Evolutionary conservation across 202 grass and related monocot genomes (phyloP).

Genomic region (Zoysia matrella): DNA sequence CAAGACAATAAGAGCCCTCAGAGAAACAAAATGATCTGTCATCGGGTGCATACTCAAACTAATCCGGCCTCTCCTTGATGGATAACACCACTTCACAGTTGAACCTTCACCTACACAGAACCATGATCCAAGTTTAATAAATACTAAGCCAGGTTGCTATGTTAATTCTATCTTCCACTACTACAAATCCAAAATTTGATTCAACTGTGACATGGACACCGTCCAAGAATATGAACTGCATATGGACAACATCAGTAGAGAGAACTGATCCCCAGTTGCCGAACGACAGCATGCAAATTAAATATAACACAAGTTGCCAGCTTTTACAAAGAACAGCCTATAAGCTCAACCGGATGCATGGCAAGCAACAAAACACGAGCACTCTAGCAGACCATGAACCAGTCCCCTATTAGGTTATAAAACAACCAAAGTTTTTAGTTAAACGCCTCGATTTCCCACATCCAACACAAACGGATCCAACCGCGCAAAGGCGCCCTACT

Average conservation of each 20-base stretch:
- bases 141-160: background rate
- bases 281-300: constrained; percentile 11
- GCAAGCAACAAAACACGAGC: background rate
- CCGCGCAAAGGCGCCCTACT: constrained; percentile 33
- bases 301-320: constrained; percentile 12
- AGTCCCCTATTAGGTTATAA: background rate
- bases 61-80: background rate
- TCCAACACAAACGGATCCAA: constrained; percentile 31
- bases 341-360: constrained; percentile 12
- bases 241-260: background rate
- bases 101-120: constrained; percentile 37
- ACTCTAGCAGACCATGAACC: constrained; percentile 1
- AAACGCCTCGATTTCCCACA: constrained; percentile 24
- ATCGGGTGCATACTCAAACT: constrained; percentile 6
- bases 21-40: constrained; percentile 39
- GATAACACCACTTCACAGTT: constrained; percentile 1
- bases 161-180: constrained; percentile 13
- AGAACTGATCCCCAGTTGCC: constrained; percentile 44
- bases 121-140: background rate
- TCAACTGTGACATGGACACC: constrained; percentile 3
- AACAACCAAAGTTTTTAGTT: constrained; percentile 8
- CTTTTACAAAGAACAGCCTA: too few species aligned
- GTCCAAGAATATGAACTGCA: background rate
- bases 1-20: constrained; percentile 36
- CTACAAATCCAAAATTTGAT: constrained; percentile 15